Conservation (phyloP, 2,329 filamentous ascomycete genomes). For the Metarhizium album region DNA sequence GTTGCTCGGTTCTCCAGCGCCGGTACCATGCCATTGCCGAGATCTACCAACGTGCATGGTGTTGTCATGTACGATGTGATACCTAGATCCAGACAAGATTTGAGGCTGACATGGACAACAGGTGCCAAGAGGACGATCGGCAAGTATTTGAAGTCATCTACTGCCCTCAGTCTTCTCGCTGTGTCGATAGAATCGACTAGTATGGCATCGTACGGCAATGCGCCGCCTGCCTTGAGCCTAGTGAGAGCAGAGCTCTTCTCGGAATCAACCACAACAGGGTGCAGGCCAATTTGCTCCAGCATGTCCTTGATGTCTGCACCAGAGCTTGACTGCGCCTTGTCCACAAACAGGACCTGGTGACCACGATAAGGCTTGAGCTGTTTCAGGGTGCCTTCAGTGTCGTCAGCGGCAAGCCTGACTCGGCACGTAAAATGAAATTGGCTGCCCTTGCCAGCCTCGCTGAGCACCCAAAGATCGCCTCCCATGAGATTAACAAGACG, state of each 20-base stretch:
- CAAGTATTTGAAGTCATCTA: conserved; percentile 96
- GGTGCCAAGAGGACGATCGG: conserved; percentile 89
- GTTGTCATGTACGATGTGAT: conserved; percentile 99
- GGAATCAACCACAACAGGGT: conserved; percentile 77
- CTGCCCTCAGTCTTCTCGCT: conserved; percentile 70
- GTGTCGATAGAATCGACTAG: conserved; percentile 91
- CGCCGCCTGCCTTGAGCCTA: conserved; percentile 40
- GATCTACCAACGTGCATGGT: conserved; percentile 83
- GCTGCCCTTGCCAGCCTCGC: conserved; percentile 81
- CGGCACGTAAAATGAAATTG: conserved; percentile 95
- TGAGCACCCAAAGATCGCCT: conserved; percentile 92
- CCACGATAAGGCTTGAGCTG: conserved; percentile 84
- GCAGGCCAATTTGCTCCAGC: conserved; percentile 67
- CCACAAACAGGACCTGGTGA: conserved; percentile 88
- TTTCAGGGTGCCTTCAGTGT: conserved; percentile 66
- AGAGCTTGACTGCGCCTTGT: conserved; percentile 73
- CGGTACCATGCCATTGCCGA: conserved; percentile 93
- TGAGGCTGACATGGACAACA: conserved; percentile 80
- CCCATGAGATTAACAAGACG: conserved; percentile 92
- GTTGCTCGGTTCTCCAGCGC: conserved; percentile 89
- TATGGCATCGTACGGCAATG: conserved; percentile 82
- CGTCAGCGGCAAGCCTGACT: conserved; percentile 72
- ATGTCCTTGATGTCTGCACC: conserved; percentile 68
- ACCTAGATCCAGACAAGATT: conserved; percentile 85
- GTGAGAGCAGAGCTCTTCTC: conserved; percentile 52